Base-by-base conservation (phyloP, 2,329 filamentous ascomycete species). In the Exophiala sideris region DNA sequence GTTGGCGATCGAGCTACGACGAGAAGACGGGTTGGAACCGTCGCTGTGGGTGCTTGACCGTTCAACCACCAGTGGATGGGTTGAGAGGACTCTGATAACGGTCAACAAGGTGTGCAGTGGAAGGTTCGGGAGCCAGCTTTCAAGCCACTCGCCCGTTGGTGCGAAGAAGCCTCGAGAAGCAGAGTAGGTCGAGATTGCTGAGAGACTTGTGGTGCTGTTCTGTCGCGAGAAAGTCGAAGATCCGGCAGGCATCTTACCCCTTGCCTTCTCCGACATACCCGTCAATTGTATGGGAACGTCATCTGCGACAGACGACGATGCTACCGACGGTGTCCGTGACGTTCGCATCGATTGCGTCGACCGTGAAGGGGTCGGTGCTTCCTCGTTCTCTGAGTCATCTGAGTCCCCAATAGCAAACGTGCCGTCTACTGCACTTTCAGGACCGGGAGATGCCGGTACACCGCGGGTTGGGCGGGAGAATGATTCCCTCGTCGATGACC, bases 201-300 rank as follows among this genome's bases (percentile, higher is more conserved):
- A 82, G 34, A 96, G 77, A 65, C 90, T 96, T 1, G 88, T 88
- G 24, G 86, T 89, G 70, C 91, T 95, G 67, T 94, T 96, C 66
- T 96, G 91, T 14, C 92, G 80, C 0, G 91, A 96, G 68, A 96
- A 96, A 1, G 82, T 82, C n/a, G 83, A 81, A 46, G 86, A 79
- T 1, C 89, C 88, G 10, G 88, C 90, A 24, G 92, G 94, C 84
- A 95, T 90, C 71, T 99, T 99, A 6, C 94, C 94, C 46, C 94
- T 80, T 12, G 94, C 94, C 70, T 97, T 99, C 71, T 97, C 94
- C 16, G 92, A 96, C 89, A 97, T 96, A 50, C 91, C 91, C 53
- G 89, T 83, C 29, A 95, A 70, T 68, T 96, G 91, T 16, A 85
- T 79, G 11, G 90, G 91, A 8, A 95, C 83, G 56, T 95, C 91